A percentile compares a stretch with the other conserved stretches of the same genome.
These are phyloP conservation scores for Xylaria scruposa DNA, from an alignment of 495 filamentous ascomycete species.

Conservation along the genomic window DNA sequence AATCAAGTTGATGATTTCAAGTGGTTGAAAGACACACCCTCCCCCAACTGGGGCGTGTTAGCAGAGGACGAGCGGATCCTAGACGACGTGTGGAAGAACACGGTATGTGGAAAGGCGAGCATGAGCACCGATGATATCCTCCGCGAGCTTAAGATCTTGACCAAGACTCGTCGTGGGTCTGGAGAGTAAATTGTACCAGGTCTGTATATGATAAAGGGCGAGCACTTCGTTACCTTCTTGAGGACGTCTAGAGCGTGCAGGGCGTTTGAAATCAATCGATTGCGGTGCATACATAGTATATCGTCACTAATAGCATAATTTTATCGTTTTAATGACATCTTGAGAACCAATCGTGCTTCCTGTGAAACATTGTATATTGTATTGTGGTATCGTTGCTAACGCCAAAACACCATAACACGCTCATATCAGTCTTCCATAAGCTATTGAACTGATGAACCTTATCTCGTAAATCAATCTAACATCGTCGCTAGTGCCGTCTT, in stretches of 20 bases:
- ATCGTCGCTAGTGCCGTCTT: slow-evolving; percentile 18
- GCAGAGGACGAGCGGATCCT: slow-evolving; percentile 63
- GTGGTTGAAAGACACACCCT: slow-evolving; percentile 86
- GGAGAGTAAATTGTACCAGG: not conserved
- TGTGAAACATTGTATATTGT: not conserved
- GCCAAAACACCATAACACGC: slow-evolving; percentile 29
- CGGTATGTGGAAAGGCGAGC: slow-evolving; percentile 68
- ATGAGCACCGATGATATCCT: slow-evolving; percentile 73
- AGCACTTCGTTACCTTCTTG: not conserved
- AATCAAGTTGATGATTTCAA: slow-evolving; percentile 95
- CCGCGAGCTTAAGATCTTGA: slow-evolving; percentile 14
- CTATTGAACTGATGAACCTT: not conserved
- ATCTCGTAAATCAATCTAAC: not conserved
- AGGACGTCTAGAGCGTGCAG: not conserved
- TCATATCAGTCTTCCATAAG: not conserved
- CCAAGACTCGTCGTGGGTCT: slow-evolving; percentile 54
- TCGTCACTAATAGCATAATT: not conserved
- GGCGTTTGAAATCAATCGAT: not conserved
- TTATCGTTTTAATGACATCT: not conserved
- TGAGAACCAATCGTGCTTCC: not conserved
- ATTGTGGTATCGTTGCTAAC: slow-evolving; percentile 27
- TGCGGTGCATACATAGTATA: not conserved
- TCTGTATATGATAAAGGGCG: not conserved
- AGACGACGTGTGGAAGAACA: slow-evolving; percentile 72
- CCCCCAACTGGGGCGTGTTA: slow-evolving; percentile 86